These are phyloP conservation scores for Cyclostephanos tholiformis DNA, from an alignment of 108 stramenopile genomes.

Conservation along the genomic window DNA sequence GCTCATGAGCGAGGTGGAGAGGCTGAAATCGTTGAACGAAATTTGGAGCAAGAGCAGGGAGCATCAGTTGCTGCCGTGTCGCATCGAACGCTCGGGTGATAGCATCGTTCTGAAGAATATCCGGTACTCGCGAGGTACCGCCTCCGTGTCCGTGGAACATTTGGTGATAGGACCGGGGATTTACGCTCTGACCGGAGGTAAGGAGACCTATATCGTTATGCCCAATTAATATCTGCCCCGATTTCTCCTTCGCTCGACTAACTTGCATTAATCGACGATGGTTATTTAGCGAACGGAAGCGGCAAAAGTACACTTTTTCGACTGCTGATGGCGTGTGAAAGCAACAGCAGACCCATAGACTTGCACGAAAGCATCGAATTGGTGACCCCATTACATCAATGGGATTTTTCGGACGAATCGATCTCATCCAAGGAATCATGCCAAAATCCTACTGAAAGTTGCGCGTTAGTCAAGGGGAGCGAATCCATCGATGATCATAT, in stretches of 20 bases:
- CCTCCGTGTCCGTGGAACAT: constrained; percentile 68
- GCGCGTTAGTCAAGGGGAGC: constrained; percentile 47
- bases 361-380: constrained; percentile 74
- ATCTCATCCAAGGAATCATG: constrained; percentile 53
- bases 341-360: constrained; percentile 75
- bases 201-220: constrained; percentile 29
- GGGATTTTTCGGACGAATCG: constrained; percentile 53
- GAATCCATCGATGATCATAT: constrained; percentile 12
- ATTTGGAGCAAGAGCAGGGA: constrained; percentile 74
- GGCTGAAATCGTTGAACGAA: constrained; percentile 58
- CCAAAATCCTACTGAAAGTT: constrained; percentile 47
- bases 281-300: constrained; percentile 46
- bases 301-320: constrained; percentile 79
- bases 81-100: constrained; percentile 25
- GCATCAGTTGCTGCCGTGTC: constrained; percentile 62
- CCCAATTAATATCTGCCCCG: not conserved
- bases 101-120: constrained; percentile 65
- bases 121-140: constrained; percentile 75
- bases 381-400: constrained; percentile 57
- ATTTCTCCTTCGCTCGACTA: constrained; percentile 12
- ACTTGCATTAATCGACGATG: not conserved
- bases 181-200: constrained; percentile 74
- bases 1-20: constrained; percentile 80
- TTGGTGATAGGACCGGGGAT: constrained; percentile 77
- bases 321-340: constrained; percentile 80